These are phyloP conservation scores for Alternaria brassicicola DNA, from an alignment of 2,329 filamentous ascomycete genomes.

Conservation along the genomic window DNA sequence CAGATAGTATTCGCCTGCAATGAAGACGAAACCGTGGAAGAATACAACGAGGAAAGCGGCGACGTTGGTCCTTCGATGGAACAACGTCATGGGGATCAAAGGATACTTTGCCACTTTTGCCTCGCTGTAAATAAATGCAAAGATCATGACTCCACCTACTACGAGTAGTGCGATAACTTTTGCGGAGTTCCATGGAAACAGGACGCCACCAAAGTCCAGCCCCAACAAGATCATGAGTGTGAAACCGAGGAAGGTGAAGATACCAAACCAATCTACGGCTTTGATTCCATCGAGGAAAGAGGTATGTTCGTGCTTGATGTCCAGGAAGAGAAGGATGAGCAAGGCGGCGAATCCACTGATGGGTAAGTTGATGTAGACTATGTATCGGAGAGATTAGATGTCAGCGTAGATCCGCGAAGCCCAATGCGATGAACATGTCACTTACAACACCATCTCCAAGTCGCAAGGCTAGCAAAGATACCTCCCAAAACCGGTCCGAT, in stretches of 20 bases:
- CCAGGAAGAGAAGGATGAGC: constrained; percentile 59
- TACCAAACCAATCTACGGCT: constrained; percentile 62
- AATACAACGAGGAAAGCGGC: constrained; percentile 61
- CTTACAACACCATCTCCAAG: constrained; percentile 60
- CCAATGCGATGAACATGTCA: background rate
- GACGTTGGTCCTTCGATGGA: constrained; percentile 61
- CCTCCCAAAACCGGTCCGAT: constrained; percentile 62
- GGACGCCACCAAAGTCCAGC: constrained; percentile 60
- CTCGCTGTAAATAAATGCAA: constrained; percentile 66
- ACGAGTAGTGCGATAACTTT: constrained; percentile 63
- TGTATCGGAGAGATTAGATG: background rate
- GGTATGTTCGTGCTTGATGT: constrained; percentile 62
- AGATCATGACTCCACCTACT: constrained; percentile 56
- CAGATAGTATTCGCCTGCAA: constrained; percentile 71
- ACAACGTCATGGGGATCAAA: constrained; percentile 70
- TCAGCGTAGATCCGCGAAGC: background rate
- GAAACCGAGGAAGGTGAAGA: constrained; percentile 57
- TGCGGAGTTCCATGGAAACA: constrained; percentile 60
- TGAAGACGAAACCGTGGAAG: constrained; percentile 55
- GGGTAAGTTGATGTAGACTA: constrained; percentile 62
- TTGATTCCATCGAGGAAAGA: constrained; percentile 55
- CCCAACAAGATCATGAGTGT: constrained; percentile 61
- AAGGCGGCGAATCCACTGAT: constrained; percentile 57
- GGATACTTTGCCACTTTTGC: constrained; percentile 68
- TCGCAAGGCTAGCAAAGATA: constrained; percentile 53